Percentiles rank a stretch among this genome's conserved stretches.
phyloP scores from a whole-genome alignment of 2,329 filamentous ascomycete species.

The Pseudogymnoascus sp. region DNA sequence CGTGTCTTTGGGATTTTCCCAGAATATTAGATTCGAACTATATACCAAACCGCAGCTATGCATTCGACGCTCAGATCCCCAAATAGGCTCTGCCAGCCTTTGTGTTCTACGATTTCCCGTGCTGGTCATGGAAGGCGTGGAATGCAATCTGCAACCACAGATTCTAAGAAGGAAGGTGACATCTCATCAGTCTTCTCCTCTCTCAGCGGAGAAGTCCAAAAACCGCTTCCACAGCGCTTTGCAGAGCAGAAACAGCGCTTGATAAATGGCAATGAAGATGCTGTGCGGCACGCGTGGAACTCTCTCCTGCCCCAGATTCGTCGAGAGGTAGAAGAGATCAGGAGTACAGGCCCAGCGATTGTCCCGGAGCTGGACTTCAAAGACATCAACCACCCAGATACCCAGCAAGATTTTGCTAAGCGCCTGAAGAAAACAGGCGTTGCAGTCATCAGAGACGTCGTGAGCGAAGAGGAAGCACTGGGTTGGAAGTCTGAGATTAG shows the following conservation, averaged over 20 bases:
- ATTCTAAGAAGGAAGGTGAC: conserved; percentile 42
- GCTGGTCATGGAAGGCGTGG: not conserved
- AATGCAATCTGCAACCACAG: not conserved
- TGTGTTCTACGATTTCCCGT: not conserved
- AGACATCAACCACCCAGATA: conserved; percentile 28
- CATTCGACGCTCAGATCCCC: conserved; percentile 7
- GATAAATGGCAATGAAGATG: conserved; percentile 40
- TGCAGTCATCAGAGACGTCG: conserved; percentile 54
- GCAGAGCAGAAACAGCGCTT: conserved; percentile 47
- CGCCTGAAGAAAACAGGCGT: conserved; percentile 22
- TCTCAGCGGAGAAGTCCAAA: conserved; percentile 39
- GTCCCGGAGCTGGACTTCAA: conserved; percentile 46
- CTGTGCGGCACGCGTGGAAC: conserved; percentile 41
- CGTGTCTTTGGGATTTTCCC: not conserved
- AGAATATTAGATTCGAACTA: not conserved
- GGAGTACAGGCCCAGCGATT: conserved; percentile 36
- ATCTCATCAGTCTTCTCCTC: conserved; percentile 56
- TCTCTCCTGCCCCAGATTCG: conserved; percentile 38
- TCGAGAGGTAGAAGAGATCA: conserved; percentile 41
- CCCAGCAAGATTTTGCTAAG: conserved; percentile 14
- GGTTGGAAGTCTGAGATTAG: conserved; percentile 56
- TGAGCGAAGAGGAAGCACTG: conserved; percentile 54
- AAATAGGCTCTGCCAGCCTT: not conserved
- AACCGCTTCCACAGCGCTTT: conserved; percentile 46
- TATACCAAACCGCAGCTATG: not conserved